A percentile compares a stretch with the other conserved stretches of the same genome.
Conservation (phyloP, 495 filamentous ascomycete species). For the Aspergillus asperescens region DNA sequence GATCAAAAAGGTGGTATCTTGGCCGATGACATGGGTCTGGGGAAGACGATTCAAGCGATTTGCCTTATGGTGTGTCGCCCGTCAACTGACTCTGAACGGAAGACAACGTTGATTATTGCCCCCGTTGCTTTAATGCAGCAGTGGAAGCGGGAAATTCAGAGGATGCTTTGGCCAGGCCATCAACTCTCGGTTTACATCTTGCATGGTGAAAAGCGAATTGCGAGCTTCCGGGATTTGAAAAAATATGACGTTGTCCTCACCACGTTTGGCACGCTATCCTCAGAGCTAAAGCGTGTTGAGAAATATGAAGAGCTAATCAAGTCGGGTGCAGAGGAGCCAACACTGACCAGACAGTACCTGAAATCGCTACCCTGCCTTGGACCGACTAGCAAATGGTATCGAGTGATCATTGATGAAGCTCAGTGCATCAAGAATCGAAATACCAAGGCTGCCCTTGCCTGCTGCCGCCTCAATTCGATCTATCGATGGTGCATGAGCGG, state of each 20-base stretch:
- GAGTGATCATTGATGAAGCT: conserved; percentile 87
- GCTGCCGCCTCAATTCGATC: conserved; percentile 53
- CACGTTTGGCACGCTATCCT: conserved; percentile 74
- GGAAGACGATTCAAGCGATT: conserved; percentile 88
- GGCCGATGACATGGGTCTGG: conserved; percentile 92
- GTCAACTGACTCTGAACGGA: conserved; percentile 55
- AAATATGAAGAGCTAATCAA: conserved; percentile 35
- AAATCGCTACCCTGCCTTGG: conserved; percentile 56
- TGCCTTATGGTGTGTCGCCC: conserved; percentile 74
- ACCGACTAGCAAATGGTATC: conserved; percentile 64
- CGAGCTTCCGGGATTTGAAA: conserved; percentile 56
- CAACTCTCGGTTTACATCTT: conserved; percentile 61
- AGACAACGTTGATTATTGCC: conserved; percentile 83
- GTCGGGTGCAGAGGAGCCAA: conserved; percentile 13
- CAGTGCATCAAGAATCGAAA: conserved; percentile 87
- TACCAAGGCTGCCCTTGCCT: conserved; percentile 61
- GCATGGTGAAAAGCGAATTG: conserved; percentile 54
- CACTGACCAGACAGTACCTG: conserved; percentile 18
- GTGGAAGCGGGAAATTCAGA: conserved; percentile 80
- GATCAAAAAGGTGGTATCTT: conserved; percentile 77
- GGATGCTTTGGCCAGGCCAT: conserved; percentile 60
- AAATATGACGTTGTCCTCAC: conserved; percentile 81
- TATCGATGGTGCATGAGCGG: conserved; percentile 85
- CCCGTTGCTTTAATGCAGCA: conserved; percentile 84
- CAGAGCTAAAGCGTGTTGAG: conserved; percentile 59